These are phyloP conservation scores for Stromatinia cepivora DNA, from an alignment of 2,329 filamentous ascomycete species.

Conservation along the genomic window DNA sequence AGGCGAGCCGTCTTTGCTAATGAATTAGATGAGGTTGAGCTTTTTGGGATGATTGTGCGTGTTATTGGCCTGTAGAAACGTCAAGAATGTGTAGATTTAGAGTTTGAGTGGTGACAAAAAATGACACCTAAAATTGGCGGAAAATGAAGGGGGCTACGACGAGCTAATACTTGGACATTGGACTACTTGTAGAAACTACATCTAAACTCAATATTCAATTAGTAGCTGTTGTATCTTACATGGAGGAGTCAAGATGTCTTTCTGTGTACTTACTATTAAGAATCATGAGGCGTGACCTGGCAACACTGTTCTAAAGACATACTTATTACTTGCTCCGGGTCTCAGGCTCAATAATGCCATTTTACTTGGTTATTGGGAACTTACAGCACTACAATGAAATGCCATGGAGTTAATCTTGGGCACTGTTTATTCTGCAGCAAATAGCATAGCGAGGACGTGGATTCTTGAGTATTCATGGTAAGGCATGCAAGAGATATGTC, in stretches of 20 bases:
- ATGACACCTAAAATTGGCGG: background rate
- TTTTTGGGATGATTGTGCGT: background rate
- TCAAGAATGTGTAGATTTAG: no score
- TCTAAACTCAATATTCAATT: background rate
- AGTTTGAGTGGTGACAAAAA: no score
- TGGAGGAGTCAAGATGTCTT: no score
- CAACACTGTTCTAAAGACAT: no score
- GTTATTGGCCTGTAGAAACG: fast-evolving
- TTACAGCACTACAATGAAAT: background rate
- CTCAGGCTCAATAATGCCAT: background rate
- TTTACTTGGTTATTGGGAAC: background rate
- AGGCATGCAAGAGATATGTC: no score
- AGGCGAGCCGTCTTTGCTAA: background rate
- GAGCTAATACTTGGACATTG: background rate
- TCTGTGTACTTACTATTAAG: background rate
- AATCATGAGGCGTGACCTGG: background rate
- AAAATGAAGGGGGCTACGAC: background rate
- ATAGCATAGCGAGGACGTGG: no score
- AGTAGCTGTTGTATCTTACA: background rate
- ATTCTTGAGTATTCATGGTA: no score
- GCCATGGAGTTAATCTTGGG: no score
- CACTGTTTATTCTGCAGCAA: no score
- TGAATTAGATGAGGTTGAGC: background rate
- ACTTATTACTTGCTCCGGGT: no score
- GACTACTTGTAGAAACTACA: background rate